phyloP scores from a whole-genome alignment of 768 basidiomycete genomes.

The Pisolithus orientalis region DNA sequence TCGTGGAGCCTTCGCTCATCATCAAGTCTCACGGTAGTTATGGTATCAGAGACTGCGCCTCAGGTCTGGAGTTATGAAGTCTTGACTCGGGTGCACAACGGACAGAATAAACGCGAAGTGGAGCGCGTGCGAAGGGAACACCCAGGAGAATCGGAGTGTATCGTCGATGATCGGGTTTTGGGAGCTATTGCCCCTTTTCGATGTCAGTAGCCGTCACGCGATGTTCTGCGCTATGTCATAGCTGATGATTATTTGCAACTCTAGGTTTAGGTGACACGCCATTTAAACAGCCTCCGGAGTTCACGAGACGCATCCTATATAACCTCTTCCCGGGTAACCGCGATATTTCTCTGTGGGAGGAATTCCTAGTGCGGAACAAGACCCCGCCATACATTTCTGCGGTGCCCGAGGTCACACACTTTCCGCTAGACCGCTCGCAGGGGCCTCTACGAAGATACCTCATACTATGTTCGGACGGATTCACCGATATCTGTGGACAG shows the following conservation, averaged over 20 bases:
- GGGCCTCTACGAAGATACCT: slow-evolving; percentile 42
- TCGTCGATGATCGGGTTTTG: slow-evolving; percentile 60
- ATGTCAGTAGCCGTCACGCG: slow-evolving; percentile 41
- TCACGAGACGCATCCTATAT: slow-evolving; percentile 60
- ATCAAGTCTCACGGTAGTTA: slow-evolving; percentile 30
- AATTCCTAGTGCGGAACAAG: slow-evolving; percentile 53
- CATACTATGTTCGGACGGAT: slow-evolving; percentile 61
- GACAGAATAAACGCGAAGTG: slow-evolving; percentile 60
- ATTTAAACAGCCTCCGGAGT: slow-evolving; percentile 68
- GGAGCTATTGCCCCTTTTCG: slow-evolving; percentile 75
- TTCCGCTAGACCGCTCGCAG: slow-evolving; percentile 32
- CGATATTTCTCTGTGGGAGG: slow-evolving; percentile 59
- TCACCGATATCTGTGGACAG: slow-evolving; percentile 52
- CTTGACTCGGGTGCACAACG: slow-evolving; percentile 66
- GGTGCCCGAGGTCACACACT: slow-evolving; percentile 57
- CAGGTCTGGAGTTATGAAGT: slow-evolving; percentile 55
- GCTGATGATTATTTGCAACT: slow-evolving; percentile 2
- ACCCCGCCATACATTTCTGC: slow-evolving; percentile 65
- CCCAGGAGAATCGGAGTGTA: slow-evolving; percentile 63
- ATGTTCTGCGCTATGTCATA: slow-evolving; percentile 4
- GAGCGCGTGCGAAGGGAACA: slow-evolving; percentile 58
- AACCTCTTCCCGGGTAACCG: slow-evolving; percentile 59
- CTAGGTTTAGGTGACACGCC: slow-evolving; percentile 64
- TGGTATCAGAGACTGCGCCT: slow-evolving; percentile 42
- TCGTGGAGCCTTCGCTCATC: slow-evolving; percentile 5